A percentile compares a stretch with the other conserved stretches of the same genome.
phyloP scores from a whole-genome alignment of 2,329 filamentous ascomycete species.

The Aspergillus transmontanensis region DNA sequence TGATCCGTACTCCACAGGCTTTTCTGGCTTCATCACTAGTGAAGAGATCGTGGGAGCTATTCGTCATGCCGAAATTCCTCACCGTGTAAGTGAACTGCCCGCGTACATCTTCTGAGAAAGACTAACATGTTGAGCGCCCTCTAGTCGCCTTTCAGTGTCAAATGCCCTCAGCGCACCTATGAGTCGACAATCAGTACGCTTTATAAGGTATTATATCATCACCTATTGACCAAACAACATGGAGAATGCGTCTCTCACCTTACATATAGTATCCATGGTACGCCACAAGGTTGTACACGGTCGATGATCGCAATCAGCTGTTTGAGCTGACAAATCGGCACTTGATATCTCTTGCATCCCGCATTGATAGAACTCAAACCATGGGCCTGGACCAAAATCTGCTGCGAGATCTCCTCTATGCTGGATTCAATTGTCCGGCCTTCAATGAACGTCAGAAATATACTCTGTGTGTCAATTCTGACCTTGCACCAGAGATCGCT shows the following conservation, averaged over 20 bases:
- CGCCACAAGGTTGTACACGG: constrained; percentile 46
- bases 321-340: constrained; percentile 53
- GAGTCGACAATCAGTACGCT: constrained; percentile 56
- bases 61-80: constrained; percentile 52
- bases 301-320: constrained; percentile 50
- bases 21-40: constrained; percentile 53
- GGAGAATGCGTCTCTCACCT: constrained; percentile 13
- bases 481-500: constrained; percentile 22
- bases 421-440: constrained; percentile 44
- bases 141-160: constrained; percentile 52
- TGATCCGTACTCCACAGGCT: constrained; percentile 52
- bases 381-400: constrained; percentile 45
- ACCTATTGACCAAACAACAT: neutral
- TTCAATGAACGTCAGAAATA: constrained; percentile 50
- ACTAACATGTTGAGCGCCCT: constrained; percentile 1
- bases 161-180: constrained; percentile 56
- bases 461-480: constrained; percentile 32
- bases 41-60: constrained; percentile 53
- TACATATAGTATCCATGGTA: constrained; percentile 54
- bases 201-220: constrained; percentile 45
- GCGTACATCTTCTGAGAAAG: neutral
- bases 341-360: constrained; percentile 70
- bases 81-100: constrained; percentile 46
- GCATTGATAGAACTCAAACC: constrained; percentile 50
- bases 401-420: constrained; percentile 41